Evolutionary conservation across 1,139 yeast genomes (phyloP).

Genomic region (Kodamaea fungicola): DNA sequence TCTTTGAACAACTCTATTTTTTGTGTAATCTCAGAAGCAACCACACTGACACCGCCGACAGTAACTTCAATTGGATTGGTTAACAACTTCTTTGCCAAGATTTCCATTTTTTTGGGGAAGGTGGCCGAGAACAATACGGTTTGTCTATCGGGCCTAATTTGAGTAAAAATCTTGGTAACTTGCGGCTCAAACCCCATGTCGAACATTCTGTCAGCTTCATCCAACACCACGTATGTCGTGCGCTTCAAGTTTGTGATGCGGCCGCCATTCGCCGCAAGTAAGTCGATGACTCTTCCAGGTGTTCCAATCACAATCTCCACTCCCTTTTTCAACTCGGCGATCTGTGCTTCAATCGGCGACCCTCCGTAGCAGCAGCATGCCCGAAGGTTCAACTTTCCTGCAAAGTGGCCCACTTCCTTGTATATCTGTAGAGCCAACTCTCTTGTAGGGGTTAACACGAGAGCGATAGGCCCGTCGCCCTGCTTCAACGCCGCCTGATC

Average conservation of each 20-base stretch:
- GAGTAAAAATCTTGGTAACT: conserved; percentile 73
- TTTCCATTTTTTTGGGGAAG: conserved; percentile 78
- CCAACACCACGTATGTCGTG: conserved; percentile 79
- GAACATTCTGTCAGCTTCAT: conserved; percentile 96
- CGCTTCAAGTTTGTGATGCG: conserved; percentile 66
- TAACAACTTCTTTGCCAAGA: conserved; percentile 63
- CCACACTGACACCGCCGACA: conserved; percentile 81
- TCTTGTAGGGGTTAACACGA: conserved; percentile 87
- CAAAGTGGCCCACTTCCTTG: conserved; percentile 62
- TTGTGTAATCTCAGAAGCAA: conserved; percentile 79
- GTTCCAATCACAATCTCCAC: conserved; percentile 87
- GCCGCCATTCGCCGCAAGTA: conserved; percentile 81
- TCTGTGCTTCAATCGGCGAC: conserved; percentile 75
- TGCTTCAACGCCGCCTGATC: conserved; percentile 58
- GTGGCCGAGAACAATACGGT: conserved; percentile 96
- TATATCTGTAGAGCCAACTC: conserved; percentile 86
- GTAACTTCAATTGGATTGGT: conserved; percentile 67
- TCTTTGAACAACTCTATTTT: conserved; percentile 54
- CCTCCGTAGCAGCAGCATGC: conserved; percentile 95
- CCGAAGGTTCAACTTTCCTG: conserved; percentile 40
- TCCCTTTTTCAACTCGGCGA: conserved; percentile 75
- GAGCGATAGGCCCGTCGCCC: conserved; percentile 70
- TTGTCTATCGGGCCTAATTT: conserved; percentile 83
- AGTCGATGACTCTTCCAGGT: conserved; percentile 92
- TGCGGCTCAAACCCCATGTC: conserved; percentile 99